A percentile compares a stretch with the other conserved stretches of the same genome.
phyloP scores from a whole-genome alignment of 1,284 basidiomycete species.

The Papiliotrema laurentii region DNA sequence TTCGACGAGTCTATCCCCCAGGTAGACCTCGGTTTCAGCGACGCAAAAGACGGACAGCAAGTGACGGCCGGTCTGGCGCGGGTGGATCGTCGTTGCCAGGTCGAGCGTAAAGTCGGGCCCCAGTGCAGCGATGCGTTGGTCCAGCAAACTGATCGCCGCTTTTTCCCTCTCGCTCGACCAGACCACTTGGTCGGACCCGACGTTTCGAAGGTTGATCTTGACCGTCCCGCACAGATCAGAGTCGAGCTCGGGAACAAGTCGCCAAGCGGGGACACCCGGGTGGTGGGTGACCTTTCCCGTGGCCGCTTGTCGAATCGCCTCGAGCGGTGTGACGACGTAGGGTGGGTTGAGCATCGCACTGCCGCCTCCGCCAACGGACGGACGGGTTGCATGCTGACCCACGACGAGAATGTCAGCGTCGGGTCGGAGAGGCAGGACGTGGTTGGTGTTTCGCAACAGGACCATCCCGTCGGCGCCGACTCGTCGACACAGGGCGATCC shows the following conservation, averaged over 20 bases:
- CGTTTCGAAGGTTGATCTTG: background rate
- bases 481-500: background rate
- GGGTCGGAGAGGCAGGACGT: background rate
- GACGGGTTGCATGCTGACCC: background rate
- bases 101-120: background rate
- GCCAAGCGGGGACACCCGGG: background rate
- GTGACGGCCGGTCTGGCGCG: background rate
- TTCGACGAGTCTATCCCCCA: background rate
- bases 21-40: conserved; percentile 1
- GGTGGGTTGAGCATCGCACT: background rate
- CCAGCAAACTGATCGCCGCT: conserved; percentile 1
- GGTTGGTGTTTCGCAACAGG: background rate
- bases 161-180: background rate
- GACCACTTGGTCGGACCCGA: background rate
- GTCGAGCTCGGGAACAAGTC: conserved; percentile 1
- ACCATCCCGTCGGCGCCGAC: background rate
- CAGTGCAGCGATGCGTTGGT: background rate
- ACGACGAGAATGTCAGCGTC: background rate
- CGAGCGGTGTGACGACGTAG: background rate
- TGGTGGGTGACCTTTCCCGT: background rate
- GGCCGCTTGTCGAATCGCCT: background rate
- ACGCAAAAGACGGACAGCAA: background rate
- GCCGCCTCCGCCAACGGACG: background rate
- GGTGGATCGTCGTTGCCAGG: background rate
- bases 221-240: background rate